Evolutionary conservation across 2,329 filamentous ascomycete genomes (phyloP), one percentile per base, ranked within the genome.

Genomic region (Dichotomopilus funicola): DNA sequence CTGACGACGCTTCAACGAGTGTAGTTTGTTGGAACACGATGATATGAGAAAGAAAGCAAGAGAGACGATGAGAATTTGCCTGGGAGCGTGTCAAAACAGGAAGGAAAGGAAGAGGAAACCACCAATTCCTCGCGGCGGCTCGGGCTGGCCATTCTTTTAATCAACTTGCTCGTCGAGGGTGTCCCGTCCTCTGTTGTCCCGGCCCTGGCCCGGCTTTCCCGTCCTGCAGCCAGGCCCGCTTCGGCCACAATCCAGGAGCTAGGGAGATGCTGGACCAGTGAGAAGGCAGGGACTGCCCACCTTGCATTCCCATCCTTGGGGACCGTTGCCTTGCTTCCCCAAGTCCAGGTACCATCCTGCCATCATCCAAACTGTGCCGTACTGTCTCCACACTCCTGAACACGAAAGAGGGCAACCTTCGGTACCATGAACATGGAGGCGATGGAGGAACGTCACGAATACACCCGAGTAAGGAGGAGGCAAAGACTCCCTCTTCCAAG

Each of bases 401-500:
- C 57, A 61, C 52, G 56, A 56, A 57, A 59, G 54, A 43, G 35
- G 45, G 46, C 36, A 52, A 46, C 42, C 47, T 46, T 40, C 49
- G 41, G 31, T 40, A 27, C 19, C 19, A 27, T 27, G 19, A 27
- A 27, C 19, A 27, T 27, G 19, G 19, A 27, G 33, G 36, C 42
- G 36, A 52, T 43, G 38, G 51, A 35, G 27, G 12, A 40, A 37
- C 11, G 12, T 38, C 37, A 35, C 34, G 37, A 53, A 40, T 9
- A 9, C 9, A 40, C 8, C 9, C 37, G 37, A 40, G 19, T 27
- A 27, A 54, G 51, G 54, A 46, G 51, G 54, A 47, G 48, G 54
- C 44, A 38, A 53, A 49, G 31, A 13, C 37, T 9, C 37, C 8
- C 37, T 12, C 37, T 40, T 40, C 37, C 37, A 9, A 27, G 42